Evolutionary conservation across 192 early-diverging fungal genomes (phyloP).

Genomic region (Coemansia sp.): DNA sequence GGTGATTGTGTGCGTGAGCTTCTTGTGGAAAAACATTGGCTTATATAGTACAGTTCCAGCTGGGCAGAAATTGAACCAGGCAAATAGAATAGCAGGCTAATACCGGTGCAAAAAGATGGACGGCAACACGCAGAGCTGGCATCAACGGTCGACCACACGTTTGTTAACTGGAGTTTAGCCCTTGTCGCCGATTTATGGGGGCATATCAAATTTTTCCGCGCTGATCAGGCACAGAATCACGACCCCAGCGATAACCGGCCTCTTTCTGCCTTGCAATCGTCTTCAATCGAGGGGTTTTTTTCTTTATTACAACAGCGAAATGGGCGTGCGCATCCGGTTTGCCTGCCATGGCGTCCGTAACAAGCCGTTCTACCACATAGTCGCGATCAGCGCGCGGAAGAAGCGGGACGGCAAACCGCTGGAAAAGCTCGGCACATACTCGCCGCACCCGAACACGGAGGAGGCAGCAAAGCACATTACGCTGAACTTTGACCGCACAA

Average conservation of each 20-base stretch:
- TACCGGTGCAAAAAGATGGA: not conserved
- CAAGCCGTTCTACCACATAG: conserved; percentile 92
- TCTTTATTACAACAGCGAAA: conserved; percentile 12
- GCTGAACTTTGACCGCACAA: conserved; percentile 81
- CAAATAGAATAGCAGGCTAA: not conserved
- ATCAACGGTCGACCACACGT: not conserved
- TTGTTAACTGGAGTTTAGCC: not conserved
- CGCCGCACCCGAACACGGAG: conserved; percentile 70
- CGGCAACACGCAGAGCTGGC: not conserved
- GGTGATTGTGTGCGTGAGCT: conserved; percentile 86
- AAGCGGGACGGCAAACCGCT: conserved; percentile 84
- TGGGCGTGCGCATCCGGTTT: conserved; percentile 83
- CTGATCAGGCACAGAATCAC: not conserved
- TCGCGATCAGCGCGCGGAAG: conserved; percentile 77
- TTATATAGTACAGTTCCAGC: too few species aligned
- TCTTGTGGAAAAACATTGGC: conserved; percentile 59
- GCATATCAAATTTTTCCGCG: not conserved
- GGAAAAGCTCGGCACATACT: conserved; percentile 88
- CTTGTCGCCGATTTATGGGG: not conserved
- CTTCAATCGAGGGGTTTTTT: not conserved
- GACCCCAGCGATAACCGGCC: not conserved
- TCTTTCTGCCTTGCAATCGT: not conserved
- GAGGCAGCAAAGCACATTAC: conserved; percentile 79
- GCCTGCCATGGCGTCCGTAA: conserved; percentile 85
- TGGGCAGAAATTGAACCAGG: too few species aligned